These are phyloP conservation scores for Gracilaria domingensis DNA, from an alignment of 23 red algal species.

Conservation along the genomic window DNA sequence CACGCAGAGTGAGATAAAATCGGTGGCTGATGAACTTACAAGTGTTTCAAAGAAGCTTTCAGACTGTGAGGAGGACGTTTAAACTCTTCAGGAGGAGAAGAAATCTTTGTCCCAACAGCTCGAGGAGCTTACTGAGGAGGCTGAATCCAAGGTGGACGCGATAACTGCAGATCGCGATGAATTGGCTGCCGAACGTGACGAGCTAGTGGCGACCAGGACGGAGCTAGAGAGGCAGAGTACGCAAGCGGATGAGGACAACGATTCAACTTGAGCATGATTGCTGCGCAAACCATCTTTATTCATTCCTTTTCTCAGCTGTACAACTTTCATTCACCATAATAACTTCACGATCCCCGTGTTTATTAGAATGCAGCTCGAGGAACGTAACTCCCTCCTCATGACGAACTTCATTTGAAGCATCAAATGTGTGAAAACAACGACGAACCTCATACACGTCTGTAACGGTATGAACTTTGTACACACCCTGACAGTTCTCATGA, in stretches of 20 bases:
- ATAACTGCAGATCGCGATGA: conserved; percentile 34
- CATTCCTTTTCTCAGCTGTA: no score
- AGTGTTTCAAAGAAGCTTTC: background rate
- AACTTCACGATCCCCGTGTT: no score
- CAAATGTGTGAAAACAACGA: no score
- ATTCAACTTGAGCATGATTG: no score
- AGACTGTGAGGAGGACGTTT: conserved; percentile 17
- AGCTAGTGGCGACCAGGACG: conserved; percentile 18
- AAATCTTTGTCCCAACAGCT: background rate
- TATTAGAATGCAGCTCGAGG: no score
- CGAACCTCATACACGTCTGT: no score
- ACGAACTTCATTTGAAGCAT: no score
- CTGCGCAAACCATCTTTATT: no score
- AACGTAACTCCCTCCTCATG: no score
- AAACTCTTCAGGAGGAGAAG: conserved; percentile 3
- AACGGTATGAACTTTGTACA: no score
- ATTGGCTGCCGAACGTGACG: conserved; percentile 12
- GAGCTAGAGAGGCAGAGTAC: conserved; percentile 37
- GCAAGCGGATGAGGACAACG: conserved; percentile 46
- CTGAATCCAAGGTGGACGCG: background rate
- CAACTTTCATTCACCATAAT: no score
- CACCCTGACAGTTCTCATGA: no score
- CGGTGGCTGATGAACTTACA: background rate
- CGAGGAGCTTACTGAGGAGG: background rate
- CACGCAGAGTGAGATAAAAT: background rate